Conservation (phyloP, 768 basidiomycete genomes). For the Serendipita indica region DNA sequence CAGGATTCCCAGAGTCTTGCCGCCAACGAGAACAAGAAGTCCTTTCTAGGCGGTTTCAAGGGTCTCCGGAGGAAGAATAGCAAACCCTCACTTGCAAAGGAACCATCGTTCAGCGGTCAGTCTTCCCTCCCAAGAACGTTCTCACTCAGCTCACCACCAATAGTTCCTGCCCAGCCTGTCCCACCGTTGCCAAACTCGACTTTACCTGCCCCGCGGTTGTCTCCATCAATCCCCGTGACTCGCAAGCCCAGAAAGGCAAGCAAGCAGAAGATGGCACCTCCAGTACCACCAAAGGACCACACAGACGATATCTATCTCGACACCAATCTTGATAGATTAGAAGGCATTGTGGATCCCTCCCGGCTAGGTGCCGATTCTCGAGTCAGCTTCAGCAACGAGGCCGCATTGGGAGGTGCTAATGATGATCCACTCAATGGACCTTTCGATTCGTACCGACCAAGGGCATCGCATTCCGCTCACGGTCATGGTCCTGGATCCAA, state of each 20-base stretch:
- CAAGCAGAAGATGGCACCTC: background rate
- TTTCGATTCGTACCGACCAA: background rate
- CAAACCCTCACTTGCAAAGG: conserved; percentile 1
- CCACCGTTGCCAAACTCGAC: background rate
- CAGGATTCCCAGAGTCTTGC: background rate
- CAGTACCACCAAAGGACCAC: background rate
- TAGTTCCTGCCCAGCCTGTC: conserved; percentile 1
- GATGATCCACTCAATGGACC: background rate
- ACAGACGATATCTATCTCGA: background rate
- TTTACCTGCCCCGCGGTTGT: background rate
- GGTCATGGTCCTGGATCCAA: background rate
- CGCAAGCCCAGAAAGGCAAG: background rate
- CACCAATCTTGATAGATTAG: conserved; percentile 3
- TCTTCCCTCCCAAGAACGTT: background rate
- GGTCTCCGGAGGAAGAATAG: conserved; percentile 5
- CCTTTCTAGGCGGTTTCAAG: conserved; percentile 3
- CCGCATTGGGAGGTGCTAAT: background rate
- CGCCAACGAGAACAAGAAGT: background rate
- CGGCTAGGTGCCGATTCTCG: background rate
- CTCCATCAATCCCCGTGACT: background rate
- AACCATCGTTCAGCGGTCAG: background rate
- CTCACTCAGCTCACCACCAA: background rate
- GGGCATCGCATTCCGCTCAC: background rate
- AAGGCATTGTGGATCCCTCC: conserved; percentile 4
- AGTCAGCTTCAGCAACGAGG: background rate